A percentile compares a stretch with the other conserved stretches of the same genome.
phyloP scores from a whole-genome alignment of 441 rosid genomes.

The Melastoma candidum region DNA sequence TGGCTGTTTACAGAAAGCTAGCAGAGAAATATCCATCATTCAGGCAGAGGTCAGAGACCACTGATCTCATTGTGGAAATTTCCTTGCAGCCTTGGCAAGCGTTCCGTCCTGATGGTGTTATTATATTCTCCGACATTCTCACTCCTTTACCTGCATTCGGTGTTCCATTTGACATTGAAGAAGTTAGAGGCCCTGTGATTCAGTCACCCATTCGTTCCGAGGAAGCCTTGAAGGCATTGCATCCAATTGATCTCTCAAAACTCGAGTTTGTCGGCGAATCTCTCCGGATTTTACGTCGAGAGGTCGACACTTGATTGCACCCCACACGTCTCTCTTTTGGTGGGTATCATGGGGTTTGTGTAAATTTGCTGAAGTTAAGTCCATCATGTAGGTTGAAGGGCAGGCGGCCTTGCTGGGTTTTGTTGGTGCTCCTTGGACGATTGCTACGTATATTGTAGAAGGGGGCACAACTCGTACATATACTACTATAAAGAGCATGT shows the following conservation, averaged over 20 bases:
- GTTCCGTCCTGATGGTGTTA: conserved; percentile 88
- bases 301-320: conserved; percentile 35
- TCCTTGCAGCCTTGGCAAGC: conserved; percentile 98
- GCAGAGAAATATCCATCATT: conserved; percentile 86
- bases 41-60: conserved; percentile 91
- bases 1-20: conserved; percentile 92
- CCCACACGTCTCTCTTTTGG: conserved; percentile 6
- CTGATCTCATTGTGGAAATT: conserved; percentile 87
- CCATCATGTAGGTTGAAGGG: conserved; percentile 54
- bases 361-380: not conserved
- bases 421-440: conserved; percentile 97
- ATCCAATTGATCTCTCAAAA: conserved; percentile 66
- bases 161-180: conserved; percentile 92
- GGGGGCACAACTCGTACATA: conserved; percentile 91
- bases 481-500: conserved; percentile 78
- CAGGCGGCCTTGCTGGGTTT: conserved; percentile 79
- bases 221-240: conserved; percentile 57
- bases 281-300: conserved; percentile 59
- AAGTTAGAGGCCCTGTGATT: conserved; percentile 76
- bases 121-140: conserved; percentile 91
- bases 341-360: conserved; percentile 1
- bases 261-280: conserved; percentile 74
- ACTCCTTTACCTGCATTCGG: conserved; percentile 93
- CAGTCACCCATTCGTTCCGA: conserved; percentile 67
- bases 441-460: conserved; percentile 85